A percentile compares a stretch with the other conserved stretches of the same genome.
phyloP scores from a whole-genome alignment of 202 grass and related monocot genomes.

The Cymbopogon flexuosus region DNA sequence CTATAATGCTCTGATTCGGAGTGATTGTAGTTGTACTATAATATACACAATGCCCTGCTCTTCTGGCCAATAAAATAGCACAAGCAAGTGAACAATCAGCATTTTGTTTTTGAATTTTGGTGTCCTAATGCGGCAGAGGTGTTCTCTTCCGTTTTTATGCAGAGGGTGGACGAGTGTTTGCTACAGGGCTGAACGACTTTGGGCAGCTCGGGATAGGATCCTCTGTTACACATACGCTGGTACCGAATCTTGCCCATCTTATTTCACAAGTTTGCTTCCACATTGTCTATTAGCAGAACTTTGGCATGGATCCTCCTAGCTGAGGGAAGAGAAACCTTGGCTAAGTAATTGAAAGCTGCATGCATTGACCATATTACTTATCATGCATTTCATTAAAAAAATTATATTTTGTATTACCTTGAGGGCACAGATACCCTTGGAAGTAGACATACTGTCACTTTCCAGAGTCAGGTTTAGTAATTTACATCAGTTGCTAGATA shows the following conservation, averaged over 20 bases:
- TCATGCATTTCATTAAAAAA: neutral
- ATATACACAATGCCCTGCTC: neutral
- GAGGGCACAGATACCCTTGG: neutral
- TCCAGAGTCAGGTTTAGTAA: neutral
- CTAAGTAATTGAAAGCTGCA: neutral
- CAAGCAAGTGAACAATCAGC: neutral
- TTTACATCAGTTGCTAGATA: neutral
- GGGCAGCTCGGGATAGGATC: slow-evolving; percentile 75
- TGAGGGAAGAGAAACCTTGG: neutral
- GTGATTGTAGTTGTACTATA: neutral
- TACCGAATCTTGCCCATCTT: slow-evolving; percentile 29
- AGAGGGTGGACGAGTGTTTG: slow-evolving; percentile 71
- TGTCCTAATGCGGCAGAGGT: no score
- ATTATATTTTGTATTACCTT: neutral
- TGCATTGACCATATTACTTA: neutral
- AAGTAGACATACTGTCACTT: neutral
- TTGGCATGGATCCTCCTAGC: neutral
- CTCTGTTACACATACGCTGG: slow-evolving; percentile 48
- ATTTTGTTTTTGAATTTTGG: neutral
- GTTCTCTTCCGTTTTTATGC: slow-evolving; percentile 22
- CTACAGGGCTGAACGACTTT: slow-evolving; percentile 79
- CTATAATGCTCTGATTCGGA: neutral
- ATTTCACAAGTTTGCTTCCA: neutral
- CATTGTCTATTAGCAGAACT: neutral
- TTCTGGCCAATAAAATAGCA: neutral